Conservation (phyloP, 805 yeast genomes). For the Yarrowia bubula region DNA sequence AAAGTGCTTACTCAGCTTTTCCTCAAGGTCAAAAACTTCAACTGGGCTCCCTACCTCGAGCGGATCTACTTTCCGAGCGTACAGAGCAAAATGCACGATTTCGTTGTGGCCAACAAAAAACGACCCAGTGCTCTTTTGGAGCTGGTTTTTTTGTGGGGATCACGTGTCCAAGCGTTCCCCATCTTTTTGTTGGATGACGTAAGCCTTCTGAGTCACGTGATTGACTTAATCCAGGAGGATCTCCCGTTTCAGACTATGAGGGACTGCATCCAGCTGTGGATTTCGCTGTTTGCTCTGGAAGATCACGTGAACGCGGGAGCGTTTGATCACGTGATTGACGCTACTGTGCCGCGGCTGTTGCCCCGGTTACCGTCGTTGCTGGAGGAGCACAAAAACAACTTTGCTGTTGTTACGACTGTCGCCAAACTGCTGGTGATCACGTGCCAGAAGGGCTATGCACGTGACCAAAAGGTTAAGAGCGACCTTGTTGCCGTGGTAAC, state of each 20-base stretch:
- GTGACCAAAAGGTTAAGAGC: slow-evolving; percentile 52
- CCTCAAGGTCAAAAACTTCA: slow-evolving; percentile 48
- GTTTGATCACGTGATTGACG: slow-evolving; percentile 5
- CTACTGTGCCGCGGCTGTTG: slow-evolving; percentile 39
- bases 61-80: slow-evolving; percentile 55
- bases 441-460: slow-evolving; percentile 55
- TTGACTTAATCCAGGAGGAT: slow-evolving; percentile 53
- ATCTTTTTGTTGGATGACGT: slow-evolving; percentile 57
- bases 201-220: slow-evolving; percentile 54
- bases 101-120: slow-evolving; percentile 75
- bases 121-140: slow-evolving; percentile 76
- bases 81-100: slow-evolving; percentile 61
- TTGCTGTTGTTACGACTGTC: slow-evolving; percentile 31
- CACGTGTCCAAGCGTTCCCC: slow-evolving; percentile 46
- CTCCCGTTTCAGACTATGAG: slow-evolving; percentile 71
- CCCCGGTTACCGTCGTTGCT: slow-evolving; percentile 31
- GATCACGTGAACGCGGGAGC: slow-evolving; percentile 47
- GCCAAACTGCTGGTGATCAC: slow-evolving; percentile 33
- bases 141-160: slow-evolving; percentile 60
- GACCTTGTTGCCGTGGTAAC: slow-evolving; percentile 58
- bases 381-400: slow-evolving; percentile 27
- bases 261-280: slow-evolving; percentile 43
- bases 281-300: slow-evolving; percentile 50
- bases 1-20: slow-evolving; percentile 61
- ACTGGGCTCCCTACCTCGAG: slow-evolving; percentile 56